phyloP scores from a whole-genome alignment of 2,329 filamentous ascomycete species.

The Sarocladium brachiariae region DNA sequence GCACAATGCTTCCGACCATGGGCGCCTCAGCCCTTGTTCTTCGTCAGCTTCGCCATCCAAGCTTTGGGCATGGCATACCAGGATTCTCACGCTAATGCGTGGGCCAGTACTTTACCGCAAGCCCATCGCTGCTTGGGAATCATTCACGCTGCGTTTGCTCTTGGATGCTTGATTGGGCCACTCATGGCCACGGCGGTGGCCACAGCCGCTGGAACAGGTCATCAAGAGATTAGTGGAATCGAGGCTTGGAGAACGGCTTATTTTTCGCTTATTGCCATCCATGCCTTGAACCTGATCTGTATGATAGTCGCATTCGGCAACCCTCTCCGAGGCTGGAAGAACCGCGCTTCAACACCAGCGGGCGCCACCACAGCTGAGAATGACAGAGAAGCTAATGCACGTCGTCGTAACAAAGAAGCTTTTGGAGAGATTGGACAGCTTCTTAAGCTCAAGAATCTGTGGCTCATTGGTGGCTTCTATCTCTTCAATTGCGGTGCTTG shows the following conservation, averaged over 20 bases:
- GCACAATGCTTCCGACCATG: constrained; percentile 12
- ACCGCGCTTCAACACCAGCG: background rate
- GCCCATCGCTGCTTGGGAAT: constrained; percentile 12
- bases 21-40: constrained; percentile 11
- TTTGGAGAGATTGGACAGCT: constrained; percentile 6
- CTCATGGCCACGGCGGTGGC: constrained; percentile 12
- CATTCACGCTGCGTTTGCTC: constrained; percentile 12
- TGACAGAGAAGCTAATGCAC: background rate
- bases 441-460: constrained; percentile 9
- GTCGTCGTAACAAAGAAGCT: constrained; percentile 5
- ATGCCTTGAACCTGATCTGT: constrained; percentile 7
- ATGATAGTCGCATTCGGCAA: background rate
- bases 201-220: background rate
- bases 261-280: constrained; percentile 7
- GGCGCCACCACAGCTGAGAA: background rate
- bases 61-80: constrained; percentile 12
- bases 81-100: constrained; percentile 12
- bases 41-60: constrained; percentile 10
- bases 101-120: constrained; percentile 2
- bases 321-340: constrained; percentile 6
- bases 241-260: constrained; percentile 7
- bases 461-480: constrained; percentile 12
- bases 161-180: constrained; percentile 11
- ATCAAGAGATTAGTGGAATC: background rate
- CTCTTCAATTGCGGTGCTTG: constrained; percentile 12